phyloP scores from a whole-genome alignment of 1,284 basidiomycete species.

The Lentinus polychrous region DNA sequence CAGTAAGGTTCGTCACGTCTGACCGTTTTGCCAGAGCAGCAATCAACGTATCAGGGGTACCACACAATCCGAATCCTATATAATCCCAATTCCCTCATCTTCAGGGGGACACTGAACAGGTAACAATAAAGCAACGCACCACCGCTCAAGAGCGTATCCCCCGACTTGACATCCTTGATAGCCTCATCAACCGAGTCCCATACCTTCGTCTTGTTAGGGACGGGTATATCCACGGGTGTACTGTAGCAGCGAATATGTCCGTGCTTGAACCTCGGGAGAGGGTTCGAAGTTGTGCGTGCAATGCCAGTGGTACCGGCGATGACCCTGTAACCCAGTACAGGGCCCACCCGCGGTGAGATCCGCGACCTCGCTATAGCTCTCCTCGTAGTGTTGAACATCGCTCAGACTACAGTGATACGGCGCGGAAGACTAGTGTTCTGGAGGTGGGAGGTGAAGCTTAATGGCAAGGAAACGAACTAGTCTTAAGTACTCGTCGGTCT shows the following conservation, averaged over 20 bases:
- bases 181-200: constrained; percentile 50
- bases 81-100: neutral
- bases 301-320: too few relatives aligned
- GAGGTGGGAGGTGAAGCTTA: too few relatives aligned
- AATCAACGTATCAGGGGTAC: constrained; percentile 83
- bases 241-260: constrained; percentile 16
- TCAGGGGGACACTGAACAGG: neutral
- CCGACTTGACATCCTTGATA: constrained; percentile 47
- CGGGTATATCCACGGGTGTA: constrained; percentile 20
- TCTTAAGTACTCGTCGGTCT: too few relatives aligned
- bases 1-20: constrained; percentile 71
- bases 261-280: neutral
- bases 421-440: too few relatives aligned
- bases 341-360: too few relatives aligned
- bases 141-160: constrained; percentile 73
- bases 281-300: neutral
- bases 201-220: constrained; percentile 39
- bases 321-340: too few relatives aligned
- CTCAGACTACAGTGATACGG: too few relatives aligned
- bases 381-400: too few relatives aligned
- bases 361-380: too few relatives aligned
- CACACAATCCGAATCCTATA: constrained; percentile 73
- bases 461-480: too few relatives aligned
- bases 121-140: constrained; percentile 40
- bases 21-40: constrained; percentile 69